These are phyloP conservation scores for Iodosphaeria phyllophila DNA, from an alignment of 2,329 filamentous ascomycete genomes.

Conservation along the genomic window DNA sequence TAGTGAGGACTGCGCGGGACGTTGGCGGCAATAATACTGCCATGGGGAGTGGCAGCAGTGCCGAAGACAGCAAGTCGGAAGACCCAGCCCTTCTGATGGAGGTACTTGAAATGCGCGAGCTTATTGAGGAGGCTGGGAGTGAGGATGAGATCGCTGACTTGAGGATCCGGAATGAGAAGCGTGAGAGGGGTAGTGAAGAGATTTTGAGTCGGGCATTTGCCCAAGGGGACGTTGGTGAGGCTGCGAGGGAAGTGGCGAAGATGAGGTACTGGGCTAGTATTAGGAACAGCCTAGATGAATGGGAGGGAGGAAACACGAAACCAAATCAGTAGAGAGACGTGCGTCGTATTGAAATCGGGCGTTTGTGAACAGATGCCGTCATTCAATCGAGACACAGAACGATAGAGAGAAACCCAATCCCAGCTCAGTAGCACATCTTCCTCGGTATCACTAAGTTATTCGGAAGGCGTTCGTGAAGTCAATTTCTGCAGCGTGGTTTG, in stretches of 20 bases:
- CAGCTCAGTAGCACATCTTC: too few relatives aligned
- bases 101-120: slow-evolving; percentile 64
- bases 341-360: too few relatives aligned
- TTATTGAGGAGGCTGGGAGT: slow-evolving; percentile 48
- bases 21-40: slow-evolving; percentile 62
- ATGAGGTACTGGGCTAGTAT: slow-evolving; percentile 88
- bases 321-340: too few relatives aligned
- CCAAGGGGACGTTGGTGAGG: slow-evolving; percentile 43
- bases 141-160: slow-evolving; percentile 47
- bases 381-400: too few relatives aligned
- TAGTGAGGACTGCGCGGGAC: slow-evolving; percentile 54
- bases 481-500: too few relatives aligned
- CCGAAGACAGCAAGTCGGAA: too few relatives aligned
- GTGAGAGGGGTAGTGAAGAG: slow-evolving; percentile 45
- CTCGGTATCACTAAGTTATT: too few relatives aligned
- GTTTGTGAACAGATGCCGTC: too few relatives aligned
- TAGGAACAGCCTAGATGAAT: slow-evolving; percentile 57
- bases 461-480: too few relatives aligned
- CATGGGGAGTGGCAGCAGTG: too few relatives aligned
- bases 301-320: slow-evolving; percentile 77
- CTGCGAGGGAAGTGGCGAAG: slow-evolving; percentile 53
- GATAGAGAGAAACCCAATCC: too few relatives aligned
- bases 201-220: slow-evolving; percentile 46
- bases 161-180: slow-evolving; percentile 43
- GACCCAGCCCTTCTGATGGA: slow-evolving; percentile 53